Evolutionary conservation across 129 eudicot genomes (phyloP), one percentile per base, ranked within the genome.

Genomic region (Pseudognaphalium luteoalbum): DNA sequence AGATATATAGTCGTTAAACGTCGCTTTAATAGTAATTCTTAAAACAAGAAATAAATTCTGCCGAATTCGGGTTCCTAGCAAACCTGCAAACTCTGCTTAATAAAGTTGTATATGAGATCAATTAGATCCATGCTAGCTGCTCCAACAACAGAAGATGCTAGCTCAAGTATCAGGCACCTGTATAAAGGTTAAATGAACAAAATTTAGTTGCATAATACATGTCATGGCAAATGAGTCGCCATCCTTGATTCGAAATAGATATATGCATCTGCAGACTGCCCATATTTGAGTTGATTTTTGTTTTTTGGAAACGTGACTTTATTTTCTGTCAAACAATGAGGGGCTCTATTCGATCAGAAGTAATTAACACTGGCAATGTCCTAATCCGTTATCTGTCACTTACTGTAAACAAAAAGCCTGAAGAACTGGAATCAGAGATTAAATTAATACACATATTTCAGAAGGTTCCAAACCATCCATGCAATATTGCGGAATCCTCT

Each of bases 21-120:
- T 41, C n/a, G n/a, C 22, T 37, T 2, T 10, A 72, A 71, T 58
- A n/a, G 9, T 20, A 28, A 84, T 33, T 71, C 39, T 60, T 35
- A 74, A 64, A 16, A 47, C 54, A 47, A 47, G 32, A 22, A 66
- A 33, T 16, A 50, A 33, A 64, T 44, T n/a, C 25, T 21, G 70
- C 54, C 62, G 4, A 39, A 50, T 52, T 47, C 17, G 14, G 57
- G 64, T 32, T 70, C 73, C 70, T 54, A 79, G 67, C 83, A 71
- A 66, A 95, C 99, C 99, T 91, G 89, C 79, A 95, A 84, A 81
- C 86, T 78, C 39, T 87, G 88, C 76, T 71, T 91, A 51, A 80
- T 79, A 73, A 89, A 79, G 76, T 81, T 84, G 83, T 84, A 91
- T 33, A 95, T 76, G 41, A 81, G 75, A 78, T 83, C 81, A 59